These are phyloP conservation scores for Heimioporus sp. DNA, from an alignment of 768 basidiomycete species.

Conservation along the genomic window DNA sequence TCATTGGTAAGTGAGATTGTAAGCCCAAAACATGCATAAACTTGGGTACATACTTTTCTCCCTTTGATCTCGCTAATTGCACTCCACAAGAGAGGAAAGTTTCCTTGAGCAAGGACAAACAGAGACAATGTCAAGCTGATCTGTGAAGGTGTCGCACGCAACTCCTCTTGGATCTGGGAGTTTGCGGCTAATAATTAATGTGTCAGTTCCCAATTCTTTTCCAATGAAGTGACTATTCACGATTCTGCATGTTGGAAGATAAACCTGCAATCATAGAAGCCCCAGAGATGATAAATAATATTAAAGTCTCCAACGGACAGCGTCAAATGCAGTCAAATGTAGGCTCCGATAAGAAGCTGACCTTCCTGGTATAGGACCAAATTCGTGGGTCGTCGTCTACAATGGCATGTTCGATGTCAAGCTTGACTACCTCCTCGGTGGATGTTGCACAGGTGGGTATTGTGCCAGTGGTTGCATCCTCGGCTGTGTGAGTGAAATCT, in stretches of 20 bases:
- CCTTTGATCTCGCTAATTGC: slow-evolving; percentile 56
- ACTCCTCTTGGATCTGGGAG: slow-evolving; percentile 55
- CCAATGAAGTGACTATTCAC: slow-evolving; percentile 9
- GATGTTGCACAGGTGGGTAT: neutral
- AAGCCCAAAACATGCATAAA: neutral
- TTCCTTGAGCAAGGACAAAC: slow-evolving; percentile 72
- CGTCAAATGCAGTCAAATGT: neutral
- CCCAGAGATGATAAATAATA: slow-evolving; percentile 23
- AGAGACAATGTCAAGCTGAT: slow-evolving; percentile 70
- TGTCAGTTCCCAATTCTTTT: neutral
- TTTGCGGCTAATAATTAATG: slow-evolving; percentile 53
- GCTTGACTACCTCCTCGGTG: slow-evolving; percentile 2
- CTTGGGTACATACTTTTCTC: slow-evolving; percentile 48
- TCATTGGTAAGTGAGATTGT: neutral
- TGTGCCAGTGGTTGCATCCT: neutral
- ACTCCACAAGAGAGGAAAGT: slow-evolving; percentile 37
- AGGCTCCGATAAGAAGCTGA: slow-evolving; percentile 14
- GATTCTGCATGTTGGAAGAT: slow-evolving; percentile 29
- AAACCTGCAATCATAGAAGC: slow-evolving; percentile 31
- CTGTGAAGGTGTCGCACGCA: slow-evolving; percentile 58
- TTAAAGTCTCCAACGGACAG: slow-evolving; percentile 10
- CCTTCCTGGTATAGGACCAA: slow-evolving; percentile 61
- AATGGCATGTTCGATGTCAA: slow-evolving; percentile 37
- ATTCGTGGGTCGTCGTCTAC: slow-evolving; percentile 62
- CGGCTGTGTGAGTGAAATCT: neutral